Conservation (phyloP, 305 asterid species). For the Fraxinus latifolia region DNA sequence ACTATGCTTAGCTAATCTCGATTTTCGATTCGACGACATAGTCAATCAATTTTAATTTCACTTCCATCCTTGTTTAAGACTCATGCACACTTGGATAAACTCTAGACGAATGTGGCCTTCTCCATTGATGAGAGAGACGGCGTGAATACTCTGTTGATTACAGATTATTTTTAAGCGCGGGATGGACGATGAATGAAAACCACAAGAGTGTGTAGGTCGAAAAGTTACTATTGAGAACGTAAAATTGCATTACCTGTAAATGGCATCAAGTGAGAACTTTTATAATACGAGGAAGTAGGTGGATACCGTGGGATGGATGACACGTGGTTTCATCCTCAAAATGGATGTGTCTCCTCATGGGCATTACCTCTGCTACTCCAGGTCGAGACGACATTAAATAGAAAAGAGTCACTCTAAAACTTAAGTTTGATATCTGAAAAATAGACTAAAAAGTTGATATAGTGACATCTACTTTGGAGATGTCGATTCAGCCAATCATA, state of each 20-base stretch:
- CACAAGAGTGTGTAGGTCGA: neutral
- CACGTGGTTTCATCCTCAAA: neutral
- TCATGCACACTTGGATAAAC: too few relatives aligned
- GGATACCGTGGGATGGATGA: neutral
- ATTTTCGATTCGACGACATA: neutral
- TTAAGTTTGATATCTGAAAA: neutral
- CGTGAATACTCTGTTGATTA: too few relatives aligned
- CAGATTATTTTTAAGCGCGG: neutral
- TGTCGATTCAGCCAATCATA: neutral
- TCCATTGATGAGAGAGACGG: neutral
- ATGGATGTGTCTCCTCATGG: neutral
- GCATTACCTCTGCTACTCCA: neutral
- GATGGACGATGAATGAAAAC: neutral
- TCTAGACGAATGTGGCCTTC: neutral
- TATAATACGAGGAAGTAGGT: neutral
- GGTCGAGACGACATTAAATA: neutral
- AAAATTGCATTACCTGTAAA: neutral
- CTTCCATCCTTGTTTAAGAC: neutral
- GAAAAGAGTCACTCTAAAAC: neutral
- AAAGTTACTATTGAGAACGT: neutral
- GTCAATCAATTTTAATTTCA: neutral
- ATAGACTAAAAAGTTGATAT: neutral
- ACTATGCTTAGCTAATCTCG: neutral
- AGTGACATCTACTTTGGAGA: neutral
- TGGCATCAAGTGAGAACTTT: too few relatives aligned